Conservation (phyloP, 306 rosid species). For the Chamaecrista fasciculata region DNA sequence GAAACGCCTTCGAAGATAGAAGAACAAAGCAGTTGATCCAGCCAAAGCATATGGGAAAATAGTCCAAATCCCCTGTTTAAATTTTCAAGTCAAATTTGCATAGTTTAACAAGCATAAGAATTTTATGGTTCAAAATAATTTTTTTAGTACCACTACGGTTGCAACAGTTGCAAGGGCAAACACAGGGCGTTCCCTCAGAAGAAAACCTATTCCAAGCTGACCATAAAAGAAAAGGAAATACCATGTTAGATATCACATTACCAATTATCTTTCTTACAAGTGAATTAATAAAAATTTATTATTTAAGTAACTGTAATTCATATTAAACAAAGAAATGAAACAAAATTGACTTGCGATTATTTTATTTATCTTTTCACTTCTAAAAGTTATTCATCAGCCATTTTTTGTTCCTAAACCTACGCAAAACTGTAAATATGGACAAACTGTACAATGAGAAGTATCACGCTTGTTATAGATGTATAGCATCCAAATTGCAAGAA, state of each 20-base stretch:
- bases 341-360: not conserved
- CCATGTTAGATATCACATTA: slow-evolving; percentile 12
- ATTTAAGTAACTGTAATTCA: not conserved
- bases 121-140: not conserved
- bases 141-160: slow-evolving; percentile 48
- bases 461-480: not conserved
- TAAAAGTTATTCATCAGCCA: not conserved
- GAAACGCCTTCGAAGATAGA: slow-evolving; percentile 37
- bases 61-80: slow-evolving; percentile 59
- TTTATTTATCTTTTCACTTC: not conserved
- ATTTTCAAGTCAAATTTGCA: slow-evolving; percentile 23
- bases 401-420: not conserved
- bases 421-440: not conserved
- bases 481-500: not conserved
- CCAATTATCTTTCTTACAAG: not conserved
- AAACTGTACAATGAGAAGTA: not conserved
- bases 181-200: slow-evolving; percentile 60
- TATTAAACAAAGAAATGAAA: not conserved
- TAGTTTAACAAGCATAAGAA: not conserved
- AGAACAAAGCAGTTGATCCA: slow-evolving; percentile 56
- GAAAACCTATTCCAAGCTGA: slow-evolving; percentile 60
- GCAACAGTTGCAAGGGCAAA: slow-evolving; percentile 67
- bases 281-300: not conserved
- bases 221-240: slow-evolving; percentile 13
- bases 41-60: slow-evolving; percentile 57